These are phyloP conservation scores for Pythium grandisporangium DNA, from an alignment of 352 stramenopile genomes.

Conservation along the genomic window DNA sequence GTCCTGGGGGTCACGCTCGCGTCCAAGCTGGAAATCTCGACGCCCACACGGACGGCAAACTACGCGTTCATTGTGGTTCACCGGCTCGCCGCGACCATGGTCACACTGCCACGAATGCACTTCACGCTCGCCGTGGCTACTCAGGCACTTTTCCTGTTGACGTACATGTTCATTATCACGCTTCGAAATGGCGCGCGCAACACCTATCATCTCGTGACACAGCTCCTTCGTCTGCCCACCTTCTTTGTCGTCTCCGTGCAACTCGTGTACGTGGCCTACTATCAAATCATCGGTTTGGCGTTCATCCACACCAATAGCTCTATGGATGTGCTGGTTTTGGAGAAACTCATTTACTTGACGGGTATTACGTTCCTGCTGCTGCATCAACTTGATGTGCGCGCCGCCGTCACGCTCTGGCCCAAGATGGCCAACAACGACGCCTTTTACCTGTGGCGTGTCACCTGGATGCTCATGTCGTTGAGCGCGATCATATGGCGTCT, in stretches of 20 bases:
- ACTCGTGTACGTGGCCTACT: constrained; percentile 29
- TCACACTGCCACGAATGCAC: constrained; percentile 18
- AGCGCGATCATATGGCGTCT: constrained; percentile 20
- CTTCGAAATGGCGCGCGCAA: constrained; percentile 12
- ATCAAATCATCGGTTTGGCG: constrained; percentile 27
- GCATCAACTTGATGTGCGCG: constrained; percentile 25
- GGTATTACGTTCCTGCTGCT: constrained; percentile 23
- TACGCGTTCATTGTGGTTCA: constrained; percentile 19
- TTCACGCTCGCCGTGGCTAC: constrained; percentile 27
- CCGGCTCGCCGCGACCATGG: constrained; percentile 14
- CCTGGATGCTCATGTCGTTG: constrained; percentile 22
- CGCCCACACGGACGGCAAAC: constrained; percentile 10
- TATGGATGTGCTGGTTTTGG: constrained; percentile 11
- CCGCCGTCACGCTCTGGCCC: constrained; percentile 22
- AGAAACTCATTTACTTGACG: constrained; percentile 25
- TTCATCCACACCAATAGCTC: constrained; percentile 14
- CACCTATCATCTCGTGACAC: constrained; percentile 22
- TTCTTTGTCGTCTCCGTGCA: constrained; percentile 27
- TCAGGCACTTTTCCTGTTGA: constrained; percentile 17
- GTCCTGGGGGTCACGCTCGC: constrained; percentile 18
- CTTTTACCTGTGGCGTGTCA: constrained; percentile 19
- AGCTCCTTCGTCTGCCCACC: constrained; percentile 20
- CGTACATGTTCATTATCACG: constrained; percentile 20
- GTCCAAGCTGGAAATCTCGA: constrained; percentile 19
- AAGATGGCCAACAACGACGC: constrained; percentile 35